These are phyloP conservation scores for Neckera pumila DNA, from an alignment of 225 moss, liverwort and hornwort genomes.

Conservation along the genomic window DNA sequence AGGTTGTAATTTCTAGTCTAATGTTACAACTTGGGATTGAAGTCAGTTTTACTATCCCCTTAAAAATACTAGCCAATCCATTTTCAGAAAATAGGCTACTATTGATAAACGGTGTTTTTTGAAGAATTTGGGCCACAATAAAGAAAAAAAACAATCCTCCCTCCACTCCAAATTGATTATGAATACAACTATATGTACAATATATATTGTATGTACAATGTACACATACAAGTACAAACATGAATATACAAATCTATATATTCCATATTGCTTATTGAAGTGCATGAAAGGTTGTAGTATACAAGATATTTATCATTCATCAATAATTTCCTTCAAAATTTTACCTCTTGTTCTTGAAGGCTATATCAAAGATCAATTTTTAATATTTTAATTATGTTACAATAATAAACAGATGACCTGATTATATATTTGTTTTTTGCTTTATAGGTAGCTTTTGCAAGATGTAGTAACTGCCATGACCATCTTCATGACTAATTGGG, in stretches of 20 bases:
- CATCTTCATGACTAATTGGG: neutral
- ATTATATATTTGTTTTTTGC: too few species aligned
- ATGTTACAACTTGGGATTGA: neutral
- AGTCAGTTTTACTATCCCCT: rapidly evolving
- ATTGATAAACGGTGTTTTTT: rapidly evolving
- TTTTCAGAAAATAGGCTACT: too few species aligned
- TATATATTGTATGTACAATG: too few species aligned
- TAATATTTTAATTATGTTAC: neutral
- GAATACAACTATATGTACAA: too few species aligned
- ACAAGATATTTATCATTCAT: neutral
- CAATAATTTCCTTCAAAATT: neutral
- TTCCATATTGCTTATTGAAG: neutral
- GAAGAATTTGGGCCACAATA: rapidly evolving
- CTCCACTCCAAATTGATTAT: too few species aligned
- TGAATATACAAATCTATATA: neutral
- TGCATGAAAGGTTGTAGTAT: too few species aligned
- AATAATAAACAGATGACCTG: neutral
- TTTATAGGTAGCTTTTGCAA: neutral
- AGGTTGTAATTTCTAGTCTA: neutral
- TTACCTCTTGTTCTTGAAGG: too few species aligned
- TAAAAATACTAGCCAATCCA: too few species aligned
- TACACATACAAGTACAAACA: neutral
- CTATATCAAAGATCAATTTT: neutral
- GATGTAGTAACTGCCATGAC: too few species aligned
- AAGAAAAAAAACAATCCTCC: too few species aligned